Evolutionary conservation across 768 basidiomycete genomes (phyloP), one percentile per base, ranked within the genome.

Genomic region (Tulasnella sp.): DNA sequence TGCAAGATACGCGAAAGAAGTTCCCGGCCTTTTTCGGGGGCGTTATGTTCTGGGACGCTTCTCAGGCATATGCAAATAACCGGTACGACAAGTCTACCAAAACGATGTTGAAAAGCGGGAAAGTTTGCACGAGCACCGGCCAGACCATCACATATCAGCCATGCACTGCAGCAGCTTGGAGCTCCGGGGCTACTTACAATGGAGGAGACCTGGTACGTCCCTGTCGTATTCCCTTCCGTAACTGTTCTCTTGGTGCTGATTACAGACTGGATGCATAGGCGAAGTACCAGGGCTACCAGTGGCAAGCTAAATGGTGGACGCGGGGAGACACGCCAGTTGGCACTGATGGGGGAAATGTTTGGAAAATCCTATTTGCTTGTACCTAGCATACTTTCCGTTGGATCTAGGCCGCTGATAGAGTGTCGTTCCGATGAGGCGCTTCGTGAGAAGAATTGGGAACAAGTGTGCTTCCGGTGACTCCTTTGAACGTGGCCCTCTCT

Each of bases 31-130:
- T 81, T 38, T 52, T 52, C 24, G 81, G 81, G 38, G 81, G 81
- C 2, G 75, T 80, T 18, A 81, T 81, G 81, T 75, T 81, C 40
- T 81, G 81, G 81, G 80, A 80, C 38, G 79, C 80, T 8, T 81
- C 81, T 31, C 80, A 80, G 52, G 74, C 81, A 5, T 78, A 80
- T 46, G 40, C 68, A 74, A 78, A 68, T 34, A 34, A 27, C 24
- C 62, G 79, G 39, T 80, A 76, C 31, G 79, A 80, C 31, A 44
- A 62, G 52, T 46, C 79, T 24, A 80, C 40, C 75, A 81, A 81
- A 74, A 36, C 71, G 9, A 39, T 34, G 44, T 39, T 81, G 62
- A 76, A 68, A 24, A 58, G 34, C 34, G 80, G 75, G 9, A 80
- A 80, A 16, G n/a, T 75, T 8, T 81, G 81, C 58, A 52, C 48